Conservation (phyloP, 805 yeast genomes). For the Pichia manshurica region DNA sequence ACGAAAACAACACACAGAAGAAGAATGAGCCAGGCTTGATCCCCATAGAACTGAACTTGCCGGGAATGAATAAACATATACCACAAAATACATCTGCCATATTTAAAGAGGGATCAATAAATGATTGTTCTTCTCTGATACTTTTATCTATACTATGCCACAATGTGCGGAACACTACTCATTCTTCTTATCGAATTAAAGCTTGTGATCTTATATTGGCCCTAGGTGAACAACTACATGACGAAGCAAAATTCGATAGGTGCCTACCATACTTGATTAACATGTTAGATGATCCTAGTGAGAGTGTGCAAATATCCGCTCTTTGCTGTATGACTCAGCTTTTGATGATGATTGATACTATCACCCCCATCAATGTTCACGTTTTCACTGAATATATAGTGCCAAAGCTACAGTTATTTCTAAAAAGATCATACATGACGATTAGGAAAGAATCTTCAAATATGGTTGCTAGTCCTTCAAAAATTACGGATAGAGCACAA, state of each 20-base stretch:
- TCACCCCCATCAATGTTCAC: constrained; percentile 70
- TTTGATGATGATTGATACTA: constrained; percentile 51
- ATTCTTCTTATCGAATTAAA: constrained; percentile 53
- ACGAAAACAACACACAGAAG: constrained; percentile 10
- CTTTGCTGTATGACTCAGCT: constrained; percentile 63
- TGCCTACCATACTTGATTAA: constrained; percentile 73
- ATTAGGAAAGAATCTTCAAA: constrained; percentile 5
- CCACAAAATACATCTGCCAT: constrained; percentile 34
- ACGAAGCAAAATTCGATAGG: constrained; percentile 81
- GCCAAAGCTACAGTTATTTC: constrained; percentile 54
- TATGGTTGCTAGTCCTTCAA: neutral
- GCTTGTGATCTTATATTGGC: constrained; percentile 75
- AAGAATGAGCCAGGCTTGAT: constrained; percentile 20
- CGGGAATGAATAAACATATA: constrained; percentile 46
- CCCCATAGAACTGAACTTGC: constrained; percentile 43
- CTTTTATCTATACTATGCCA: constrained; percentile 54
- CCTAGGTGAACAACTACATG: constrained; percentile 68
- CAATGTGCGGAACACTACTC: constrained; percentile 52
- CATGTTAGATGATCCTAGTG: constrained; percentile 63
- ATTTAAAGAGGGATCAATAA: constrained; percentile 19
- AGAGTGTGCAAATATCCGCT: constrained; percentile 63
- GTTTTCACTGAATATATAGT: constrained; percentile 77
- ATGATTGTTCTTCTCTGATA: constrained; percentile 49
- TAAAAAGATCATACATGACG: constrained; percentile 32
- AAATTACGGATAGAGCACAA: constrained; percentile 3